A percentile compares a stretch with the other conserved stretches of the same genome.
Conservation (phyloP, 2,329 filamentous ascomycete genomes). For the Grosmannia huntii region DNA sequence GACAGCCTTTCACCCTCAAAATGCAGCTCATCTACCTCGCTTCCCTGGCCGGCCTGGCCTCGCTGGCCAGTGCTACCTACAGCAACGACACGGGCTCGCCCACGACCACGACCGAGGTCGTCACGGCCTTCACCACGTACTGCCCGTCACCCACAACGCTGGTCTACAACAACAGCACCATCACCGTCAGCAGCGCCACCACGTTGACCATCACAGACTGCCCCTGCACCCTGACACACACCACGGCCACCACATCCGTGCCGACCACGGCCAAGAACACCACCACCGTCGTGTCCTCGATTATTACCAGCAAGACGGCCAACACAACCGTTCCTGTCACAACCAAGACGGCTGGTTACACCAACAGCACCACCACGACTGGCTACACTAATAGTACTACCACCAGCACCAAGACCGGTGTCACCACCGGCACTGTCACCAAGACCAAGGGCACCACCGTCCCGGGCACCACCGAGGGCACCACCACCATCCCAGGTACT, state of each 20-base stretch:
- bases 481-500: too few relatives aligned
- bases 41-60: conserved; percentile 9
- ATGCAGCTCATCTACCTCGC: conserved; percentile 10
- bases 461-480: too few relatives aligned
- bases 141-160: conserved; percentile 59
- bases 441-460: too few relatives aligned
- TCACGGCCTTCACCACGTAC: conserved; percentile 56
- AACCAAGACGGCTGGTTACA: background rate
- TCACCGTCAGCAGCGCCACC: conserved; percentile 29
- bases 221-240: conserved; percentile 11
- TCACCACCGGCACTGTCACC: background rate
- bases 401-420: background rate
- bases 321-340: background rate
- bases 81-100: background rate
- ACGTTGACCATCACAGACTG: conserved; percentile 14
- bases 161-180: conserved; percentile 53
- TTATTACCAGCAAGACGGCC: background rate
- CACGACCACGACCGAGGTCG: conserved; percentile 21
- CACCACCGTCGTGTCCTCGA: background rate
- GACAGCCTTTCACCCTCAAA: background rate
- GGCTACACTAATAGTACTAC: background rate
- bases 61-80: conserved; percentile 1
- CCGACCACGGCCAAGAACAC: background rate
- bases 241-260: background rate
- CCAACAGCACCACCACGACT: background rate